These are phyloP conservation scores for Phyllosticta citribraziliensis DNA, from an alignment of 2,329 filamentous ascomycete species.

Conservation along the genomic window DNA sequence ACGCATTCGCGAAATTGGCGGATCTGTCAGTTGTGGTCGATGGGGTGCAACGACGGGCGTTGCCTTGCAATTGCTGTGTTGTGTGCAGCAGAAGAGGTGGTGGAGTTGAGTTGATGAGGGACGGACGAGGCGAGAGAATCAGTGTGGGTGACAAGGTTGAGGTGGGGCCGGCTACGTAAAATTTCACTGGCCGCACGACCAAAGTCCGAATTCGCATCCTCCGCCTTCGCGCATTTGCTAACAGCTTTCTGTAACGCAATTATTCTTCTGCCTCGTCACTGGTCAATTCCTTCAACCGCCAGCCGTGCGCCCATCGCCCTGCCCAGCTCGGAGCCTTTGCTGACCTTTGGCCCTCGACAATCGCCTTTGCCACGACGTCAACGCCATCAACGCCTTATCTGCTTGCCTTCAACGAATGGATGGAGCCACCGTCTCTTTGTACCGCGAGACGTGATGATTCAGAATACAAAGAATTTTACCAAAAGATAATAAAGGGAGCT, in stretches of 20 bases:
- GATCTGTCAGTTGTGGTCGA: neutral
- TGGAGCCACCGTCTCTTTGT: neutral
- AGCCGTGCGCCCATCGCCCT: neutral
- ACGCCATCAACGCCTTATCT: neutral
- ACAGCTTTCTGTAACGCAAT: neutral
- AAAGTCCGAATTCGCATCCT: neutral
- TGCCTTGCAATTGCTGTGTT: neutral
- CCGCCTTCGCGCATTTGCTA: neutral
- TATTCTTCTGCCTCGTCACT: neutral
- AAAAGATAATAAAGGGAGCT: no score
- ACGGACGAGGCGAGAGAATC: neutral
- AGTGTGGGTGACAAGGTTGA: neutral
- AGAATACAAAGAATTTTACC: no score
- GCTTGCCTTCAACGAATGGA: neutral
- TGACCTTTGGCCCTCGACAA: neutral
- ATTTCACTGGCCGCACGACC: neutral
- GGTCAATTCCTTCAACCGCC: neutral
- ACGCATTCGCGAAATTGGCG: slow-evolving; percentile 29
- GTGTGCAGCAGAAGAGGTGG: neutral
- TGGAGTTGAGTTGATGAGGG: neutral
- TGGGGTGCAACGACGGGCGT: slow-evolving; percentile 3
- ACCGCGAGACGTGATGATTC: no score
- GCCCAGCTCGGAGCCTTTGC: neutral
- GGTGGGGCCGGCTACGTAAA: neutral
- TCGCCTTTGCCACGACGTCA: neutral